Conservation (phyloP, 495 filamentous ascomycete genomes). For the Hypoxylon rickii region DNA sequence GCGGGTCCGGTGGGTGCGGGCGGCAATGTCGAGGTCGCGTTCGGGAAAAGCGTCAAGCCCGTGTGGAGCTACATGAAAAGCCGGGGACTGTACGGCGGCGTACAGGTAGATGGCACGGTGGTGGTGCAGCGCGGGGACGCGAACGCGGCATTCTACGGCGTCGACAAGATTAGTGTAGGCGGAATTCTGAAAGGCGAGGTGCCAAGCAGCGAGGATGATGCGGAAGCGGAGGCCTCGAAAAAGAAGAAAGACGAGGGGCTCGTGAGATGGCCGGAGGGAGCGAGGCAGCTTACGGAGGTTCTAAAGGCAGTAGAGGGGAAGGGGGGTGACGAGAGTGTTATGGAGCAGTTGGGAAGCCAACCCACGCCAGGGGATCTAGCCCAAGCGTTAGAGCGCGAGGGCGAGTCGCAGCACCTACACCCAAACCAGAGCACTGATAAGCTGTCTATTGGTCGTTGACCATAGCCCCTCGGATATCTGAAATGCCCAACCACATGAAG, state of each 20-base stretch:
- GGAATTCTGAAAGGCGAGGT: slow-evolving; percentile 72
- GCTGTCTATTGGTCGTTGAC: too few relatives aligned
- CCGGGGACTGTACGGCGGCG: slow-evolving; percentile 74
- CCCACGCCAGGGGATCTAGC: slow-evolving; percentile 70
- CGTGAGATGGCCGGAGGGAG: slow-evolving; percentile 42
- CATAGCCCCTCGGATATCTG: slow-evolving; percentile 9
- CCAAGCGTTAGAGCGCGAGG: slow-evolving; percentile 2
- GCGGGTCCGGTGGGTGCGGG: slow-evolving; percentile 77
- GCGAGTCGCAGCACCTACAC: slow-evolving; percentile 1
- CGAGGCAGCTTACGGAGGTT: slow-evolving; percentile 61
- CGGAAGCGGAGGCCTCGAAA: not conserved
- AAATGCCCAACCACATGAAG: slow-evolving; percentile 13
- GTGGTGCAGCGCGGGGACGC: slow-evolving; percentile 76
- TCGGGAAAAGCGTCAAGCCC: slow-evolving; percentile 45
- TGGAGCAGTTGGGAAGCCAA: slow-evolving; percentile 41
- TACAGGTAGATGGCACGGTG: slow-evolving; percentile 76
- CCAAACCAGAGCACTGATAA: not conserved
- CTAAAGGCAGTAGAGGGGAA: slow-evolving; percentile 72
- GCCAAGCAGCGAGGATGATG: not conserved
- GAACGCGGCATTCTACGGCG: slow-evolving; percentile 75
- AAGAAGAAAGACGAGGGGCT: slow-evolving; percentile 4
- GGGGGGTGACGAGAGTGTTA: slow-evolving; percentile 59
- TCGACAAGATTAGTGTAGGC: slow-evolving; percentile 55
- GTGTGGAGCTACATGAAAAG: slow-evolving; percentile 81
- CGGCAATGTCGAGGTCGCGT: slow-evolving; percentile 49